These are phyloP conservation scores for Saksenaea vasiformis DNA, from an alignment of 371 early-diverging fungal species.

Conservation along the genomic window DNA sequence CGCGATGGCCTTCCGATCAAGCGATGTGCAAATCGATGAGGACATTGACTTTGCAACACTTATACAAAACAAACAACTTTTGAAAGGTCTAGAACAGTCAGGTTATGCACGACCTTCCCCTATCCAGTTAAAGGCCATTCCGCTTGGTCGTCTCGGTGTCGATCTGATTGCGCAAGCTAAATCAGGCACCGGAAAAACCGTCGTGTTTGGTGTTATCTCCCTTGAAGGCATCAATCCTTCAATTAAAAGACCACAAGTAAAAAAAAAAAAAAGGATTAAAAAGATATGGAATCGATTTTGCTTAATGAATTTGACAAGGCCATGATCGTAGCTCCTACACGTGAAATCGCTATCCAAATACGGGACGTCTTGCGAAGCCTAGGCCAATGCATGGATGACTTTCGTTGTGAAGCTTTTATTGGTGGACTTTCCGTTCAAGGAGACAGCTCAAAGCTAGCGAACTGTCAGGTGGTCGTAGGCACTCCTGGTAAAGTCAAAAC, in stretches of 20 bases:
- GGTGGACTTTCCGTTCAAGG: constrained; percentile 81
- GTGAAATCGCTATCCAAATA: constrained; percentile 93
- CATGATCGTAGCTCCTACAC: constrained; percentile 88
- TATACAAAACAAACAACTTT: constrained; percentile 46
- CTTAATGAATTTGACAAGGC: constrained; percentile 52
- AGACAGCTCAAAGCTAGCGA: constrained; percentile 67
- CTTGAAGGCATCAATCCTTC: constrained; percentile 72
- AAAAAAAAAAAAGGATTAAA: neutral
- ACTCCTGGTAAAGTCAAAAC: constrained; percentile 77
- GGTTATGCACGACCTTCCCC: constrained; percentile 77
- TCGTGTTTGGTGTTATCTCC: constrained; percentile 90
- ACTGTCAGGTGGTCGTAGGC: constrained; percentile 83
- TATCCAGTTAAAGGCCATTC: constrained; percentile 89
- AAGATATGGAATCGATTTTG: neutral
- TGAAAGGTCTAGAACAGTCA: constrained; percentile 54
- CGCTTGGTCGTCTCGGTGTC: constrained; percentile 75
- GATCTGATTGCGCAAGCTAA: constrained; percentile 94
- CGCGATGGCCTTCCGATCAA: constrained; percentile 32
- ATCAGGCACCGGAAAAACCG: constrained; percentile 97
- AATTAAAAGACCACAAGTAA: constrained; percentile 30
- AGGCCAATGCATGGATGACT: constrained; percentile 51
- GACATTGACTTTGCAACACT: constrained; percentile 59
- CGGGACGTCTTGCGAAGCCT: constrained; percentile 66
- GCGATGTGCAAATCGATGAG: constrained; percentile 63
- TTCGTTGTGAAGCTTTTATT: constrained; percentile 79